phyloP scores from a whole-genome alignment of 768 basidiomycete species.

The Lanmaoa pseudosensibilis region DNA sequence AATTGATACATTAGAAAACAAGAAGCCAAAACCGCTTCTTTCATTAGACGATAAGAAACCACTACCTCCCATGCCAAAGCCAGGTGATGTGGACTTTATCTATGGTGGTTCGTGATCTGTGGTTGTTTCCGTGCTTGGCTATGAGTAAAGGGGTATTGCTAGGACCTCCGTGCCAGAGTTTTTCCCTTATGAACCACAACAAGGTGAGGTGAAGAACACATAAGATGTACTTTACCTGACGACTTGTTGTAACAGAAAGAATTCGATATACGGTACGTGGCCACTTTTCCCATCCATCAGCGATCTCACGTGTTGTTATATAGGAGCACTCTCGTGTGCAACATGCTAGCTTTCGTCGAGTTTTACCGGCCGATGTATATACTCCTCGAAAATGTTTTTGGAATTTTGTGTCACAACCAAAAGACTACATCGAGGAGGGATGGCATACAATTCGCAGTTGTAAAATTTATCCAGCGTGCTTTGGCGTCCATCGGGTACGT shows the following conservation, averaged over 20 bases:
- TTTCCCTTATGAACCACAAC: slow-evolving; percentile 61
- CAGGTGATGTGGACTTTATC: slow-evolving; percentile 66
- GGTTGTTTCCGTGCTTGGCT: not conserved
- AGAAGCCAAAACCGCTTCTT: slow-evolving; percentile 39
- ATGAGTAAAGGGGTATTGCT: not conserved
- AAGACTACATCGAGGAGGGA: slow-evolving; percentile 38
- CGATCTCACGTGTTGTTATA: not conserved
- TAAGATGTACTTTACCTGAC: slow-evolving; percentile 1
- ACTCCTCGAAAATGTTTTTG: slow-evolving; percentile 72
- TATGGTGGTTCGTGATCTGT: slow-evolving; percentile 56
- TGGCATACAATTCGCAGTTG: slow-evolving; percentile 51
- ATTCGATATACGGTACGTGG: slow-evolving; percentile 56
- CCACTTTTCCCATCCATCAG: not conserved
- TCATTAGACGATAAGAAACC: slow-evolving; percentile 42
- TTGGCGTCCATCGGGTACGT: slow-evolving; percentile 65
- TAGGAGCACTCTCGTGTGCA: slow-evolving; percentile 63
- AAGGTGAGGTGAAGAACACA: slow-evolving; percentile 41
- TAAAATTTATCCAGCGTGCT: slow-evolving; percentile 64
- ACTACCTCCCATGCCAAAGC: slow-evolving; percentile 52
- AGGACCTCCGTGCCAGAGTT: slow-evolving; percentile 81
- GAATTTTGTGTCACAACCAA: slow-evolving; percentile 54
- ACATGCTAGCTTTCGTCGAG: slow-evolving; percentile 72
- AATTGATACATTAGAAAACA: slow-evolving; percentile 46
- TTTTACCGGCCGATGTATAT: slow-evolving; percentile 62
- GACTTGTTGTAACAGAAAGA: slow-evolving; percentile 40